phyloP scores from a whole-genome alignment of 306 rosid species.

The Vigna trinervia region DNA sequence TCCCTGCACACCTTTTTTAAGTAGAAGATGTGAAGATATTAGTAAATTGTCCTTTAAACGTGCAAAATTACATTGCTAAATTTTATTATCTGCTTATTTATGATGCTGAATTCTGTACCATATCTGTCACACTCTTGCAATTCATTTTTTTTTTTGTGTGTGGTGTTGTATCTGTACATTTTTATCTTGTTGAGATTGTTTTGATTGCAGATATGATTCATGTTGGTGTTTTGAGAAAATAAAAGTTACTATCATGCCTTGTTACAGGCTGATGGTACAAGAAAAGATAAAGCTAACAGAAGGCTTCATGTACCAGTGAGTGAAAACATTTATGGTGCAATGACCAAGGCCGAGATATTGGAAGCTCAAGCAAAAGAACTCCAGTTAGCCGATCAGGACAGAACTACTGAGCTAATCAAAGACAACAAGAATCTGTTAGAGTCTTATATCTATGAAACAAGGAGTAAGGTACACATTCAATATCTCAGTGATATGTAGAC shows the following conservation, averaged over 20 bases:
- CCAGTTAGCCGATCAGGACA: conserved; percentile 69
- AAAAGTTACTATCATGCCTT: conserved; percentile 47
- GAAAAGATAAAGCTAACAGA: conserved; percentile 51
- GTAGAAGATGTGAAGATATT: conserved; percentile 7
- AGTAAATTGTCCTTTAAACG: conserved; percentile 25
- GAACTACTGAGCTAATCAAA: conserved; percentile 76
- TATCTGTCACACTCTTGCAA: conserved; percentile 4
- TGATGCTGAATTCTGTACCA: conserved; percentile 17
- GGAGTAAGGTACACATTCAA: conserved; percentile 72
- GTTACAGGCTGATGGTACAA: conserved; percentile 65
- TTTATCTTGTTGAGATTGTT: conserved; percentile 47
- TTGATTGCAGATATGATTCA: conserved; percentile 50
- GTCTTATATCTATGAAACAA: conserved; percentile 81
- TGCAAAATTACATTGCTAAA: conserved; percentile 1
- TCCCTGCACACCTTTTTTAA: not conserved
- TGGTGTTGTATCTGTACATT: conserved; percentile 25
- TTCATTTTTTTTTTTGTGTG: conserved; percentile 1
- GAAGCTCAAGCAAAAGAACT: conserved; percentile 73
- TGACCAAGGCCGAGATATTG: conserved; percentile 68
- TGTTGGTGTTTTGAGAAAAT: conserved; percentile 46
- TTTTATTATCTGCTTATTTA: conserved; percentile 10
- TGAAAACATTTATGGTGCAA: conserved; percentile 77
- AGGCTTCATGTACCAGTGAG: conserved; percentile 68
- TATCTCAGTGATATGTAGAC: conserved; percentile 28
- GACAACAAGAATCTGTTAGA: conserved; percentile 80